Evolutionary conservation across 2,329 filamentous ascomycete species (phyloP), one percentile per base, ranked within the genome.

Genomic region (Stemphylium lycopersici): DNA sequence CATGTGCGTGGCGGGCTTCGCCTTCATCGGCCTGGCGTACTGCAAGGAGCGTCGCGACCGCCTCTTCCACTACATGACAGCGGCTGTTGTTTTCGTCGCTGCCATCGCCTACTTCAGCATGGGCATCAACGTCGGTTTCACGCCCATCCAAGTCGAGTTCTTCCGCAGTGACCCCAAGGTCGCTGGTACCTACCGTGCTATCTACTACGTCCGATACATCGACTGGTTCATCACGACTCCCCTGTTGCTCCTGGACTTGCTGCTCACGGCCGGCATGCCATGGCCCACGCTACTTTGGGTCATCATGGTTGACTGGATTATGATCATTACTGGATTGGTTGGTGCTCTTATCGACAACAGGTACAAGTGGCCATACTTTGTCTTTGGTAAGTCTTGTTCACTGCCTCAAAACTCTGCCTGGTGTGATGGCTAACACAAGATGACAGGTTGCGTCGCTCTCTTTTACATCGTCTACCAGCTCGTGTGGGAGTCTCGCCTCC

Each of bases 361-460:
- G 2, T 90, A 89, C 78, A 90, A 89, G 69, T 90, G 84, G 85
- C 86, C 85, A 1, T 90, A 87, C 74, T 88, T 81, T 70, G 74
- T 76, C 8, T 87, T 88, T 51, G 78, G 49, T 47, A 41, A 29
- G 42, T 36, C n/a, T 12, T 24, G 5, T 20, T 1, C 15, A 6
- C 3, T 15, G 11, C 2, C 4, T 2, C n/a, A 13, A 34, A 2
- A 3, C 0, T 38, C 6, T 5, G n/a, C 20, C 49, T 26, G 2
- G 3, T 2, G 8, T 10, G 63, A 67, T 6, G 11, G 12, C 34
- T 40, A 16, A 52, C 36, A 6, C 10, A 1, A 29, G 4, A 15
- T n/a, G 4, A 7, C 18, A 52, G 49, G 78, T 55, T 76, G 78
- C 58, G 52, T 74, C 59, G 64, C 78, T 50, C 81, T 89, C 53